Base-by-base conservation (phyloP, 768 basidiomycete genomes). In the Boletus rubescentipes region DNA sequence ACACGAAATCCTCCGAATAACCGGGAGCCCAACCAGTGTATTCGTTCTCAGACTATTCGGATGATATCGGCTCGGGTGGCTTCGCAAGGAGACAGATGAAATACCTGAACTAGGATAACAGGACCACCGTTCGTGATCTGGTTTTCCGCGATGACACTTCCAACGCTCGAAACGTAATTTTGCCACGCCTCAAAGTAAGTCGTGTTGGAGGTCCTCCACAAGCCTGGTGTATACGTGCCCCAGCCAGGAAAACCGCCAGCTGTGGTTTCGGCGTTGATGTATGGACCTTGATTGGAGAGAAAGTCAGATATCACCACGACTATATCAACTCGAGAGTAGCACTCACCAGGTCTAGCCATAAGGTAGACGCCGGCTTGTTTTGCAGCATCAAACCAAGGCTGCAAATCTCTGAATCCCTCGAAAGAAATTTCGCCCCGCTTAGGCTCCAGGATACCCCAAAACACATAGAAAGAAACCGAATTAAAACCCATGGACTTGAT, bases 71-170 rank as follows among this genome's bases (percentile, higher is more conserved):
- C 16, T 21, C 11, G 5, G n/a, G 16, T 12, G 32, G 1, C 2
- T 37, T 75, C 10, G 75, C 72, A 35, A 79, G 36, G 76, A 41
- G 29, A 49, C 5, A 2, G 40, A 14, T 70, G 21, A 69, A 34
- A 49, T 38, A 52, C 54, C 42, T 51, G 57, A 35, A 64, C 59
- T 9, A 77, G 36, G 73, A 72, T 72, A 73, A 83, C 78, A 20
- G 84, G 82, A 6, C 84, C 84, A 10, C 81, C 84, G 20, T 80
- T 77, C 12, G 79, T 77, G 55, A 85, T 78, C 63, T 86, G 82
- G 59, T 84, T 80, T 51, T 65, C 70, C 2, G 80, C 77, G 31
- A 83, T 74, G 32, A 83, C 71, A 47, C 75, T 72, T 5, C 78
- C 72, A 10, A 85, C 72, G 1, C 72, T 67, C 5, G 77, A 79